Conservation (phyloP, 306 rosid species). For the Sophora flavescens region DNA sequence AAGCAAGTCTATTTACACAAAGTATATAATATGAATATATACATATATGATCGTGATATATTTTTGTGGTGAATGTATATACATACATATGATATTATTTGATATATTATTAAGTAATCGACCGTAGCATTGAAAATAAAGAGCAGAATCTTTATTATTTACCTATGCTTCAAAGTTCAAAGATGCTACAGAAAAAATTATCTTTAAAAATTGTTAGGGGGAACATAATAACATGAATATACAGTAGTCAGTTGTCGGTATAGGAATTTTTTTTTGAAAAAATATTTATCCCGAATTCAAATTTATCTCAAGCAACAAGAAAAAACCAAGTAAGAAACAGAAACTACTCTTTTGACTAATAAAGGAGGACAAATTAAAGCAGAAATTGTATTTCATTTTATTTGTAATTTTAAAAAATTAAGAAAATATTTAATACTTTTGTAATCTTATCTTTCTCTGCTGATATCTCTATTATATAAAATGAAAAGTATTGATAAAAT, state of each 20-base stretch:
- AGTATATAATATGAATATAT: background rate
- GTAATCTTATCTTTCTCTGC: too few species aligned
- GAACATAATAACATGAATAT: slow-evolving; percentile 1
- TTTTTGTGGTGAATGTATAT: background rate
- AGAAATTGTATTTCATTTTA: too few species aligned
- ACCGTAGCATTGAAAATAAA: background rate
- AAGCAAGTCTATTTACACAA: background rate
- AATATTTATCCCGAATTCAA: background rate
- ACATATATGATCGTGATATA: background rate
- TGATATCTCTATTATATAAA: too few species aligned
- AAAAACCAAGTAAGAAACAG: background rate
- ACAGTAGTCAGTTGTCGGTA: background rate
- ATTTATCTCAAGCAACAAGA: slow-evolving; percentile 8
- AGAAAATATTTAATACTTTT: too few species aligned
- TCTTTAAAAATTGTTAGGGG: background rate
- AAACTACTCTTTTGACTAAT: too few species aligned
- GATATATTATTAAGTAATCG: background rate
- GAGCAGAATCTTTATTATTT: background rate
- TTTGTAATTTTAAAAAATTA: too few species aligned
- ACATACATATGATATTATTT: background rate
- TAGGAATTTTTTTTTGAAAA: background rate
- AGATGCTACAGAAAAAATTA: background rate
- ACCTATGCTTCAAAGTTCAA: background rate
- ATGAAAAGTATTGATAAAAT: too few species aligned
- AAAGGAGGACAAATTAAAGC: too few species aligned